These are phyloP conservation scores for Trichothecium sympodiale DNA, from an alignment of 2,329 filamentous ascomycete genomes.

Conservation along the genomic window DNA sequence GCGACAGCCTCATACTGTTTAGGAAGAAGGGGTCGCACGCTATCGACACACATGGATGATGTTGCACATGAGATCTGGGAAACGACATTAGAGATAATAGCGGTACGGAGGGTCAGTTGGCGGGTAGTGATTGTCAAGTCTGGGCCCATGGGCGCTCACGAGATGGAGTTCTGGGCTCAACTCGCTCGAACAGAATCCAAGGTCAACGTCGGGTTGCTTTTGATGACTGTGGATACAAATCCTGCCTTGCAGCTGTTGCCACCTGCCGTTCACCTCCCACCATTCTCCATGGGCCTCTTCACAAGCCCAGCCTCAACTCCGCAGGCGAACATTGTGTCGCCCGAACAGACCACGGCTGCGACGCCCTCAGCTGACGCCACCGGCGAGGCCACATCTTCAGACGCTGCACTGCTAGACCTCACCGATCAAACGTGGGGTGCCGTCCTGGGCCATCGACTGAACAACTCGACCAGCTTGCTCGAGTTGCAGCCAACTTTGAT, in stretches of 20 bases:
- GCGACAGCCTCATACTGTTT: conserved; percentile 65
- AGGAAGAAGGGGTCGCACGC: conserved; percentile 41
- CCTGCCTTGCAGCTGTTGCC: conserved; percentile 54
- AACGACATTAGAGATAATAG: conserved; percentile 63
- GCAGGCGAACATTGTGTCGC: conserved; percentile 46
- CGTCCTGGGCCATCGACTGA: conserved; percentile 55
- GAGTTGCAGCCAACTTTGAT: conserved; percentile 47
- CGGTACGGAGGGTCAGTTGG: conserved; percentile 62
- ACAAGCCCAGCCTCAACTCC: conserved; percentile 61
- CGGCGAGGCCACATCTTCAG: conserved; percentile 29
- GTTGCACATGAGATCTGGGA: conserved; percentile 70
- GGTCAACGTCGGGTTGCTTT: conserved; percentile 40
- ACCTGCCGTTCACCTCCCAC: conserved; percentile 36
- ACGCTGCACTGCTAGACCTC: conserved; percentile 59
- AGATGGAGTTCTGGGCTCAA: conserved; percentile 48
- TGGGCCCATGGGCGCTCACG: conserved; percentile 54
- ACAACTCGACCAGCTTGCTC: conserved; percentile 43
- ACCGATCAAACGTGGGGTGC: conserved; percentile 70
- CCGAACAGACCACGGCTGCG: conserved; percentile 44
- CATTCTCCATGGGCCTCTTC: conserved; percentile 33
- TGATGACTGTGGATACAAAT: conserved; percentile 54
- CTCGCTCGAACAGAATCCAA: conserved; percentile 41
- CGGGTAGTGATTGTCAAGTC: conserved; percentile 65
- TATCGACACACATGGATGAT: conserved; percentile 44
- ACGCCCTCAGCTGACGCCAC: conserved; percentile 32